phyloP scores from a whole-genome alignment of 306 rosid genomes.

The Mimosa pudica region DNA sequence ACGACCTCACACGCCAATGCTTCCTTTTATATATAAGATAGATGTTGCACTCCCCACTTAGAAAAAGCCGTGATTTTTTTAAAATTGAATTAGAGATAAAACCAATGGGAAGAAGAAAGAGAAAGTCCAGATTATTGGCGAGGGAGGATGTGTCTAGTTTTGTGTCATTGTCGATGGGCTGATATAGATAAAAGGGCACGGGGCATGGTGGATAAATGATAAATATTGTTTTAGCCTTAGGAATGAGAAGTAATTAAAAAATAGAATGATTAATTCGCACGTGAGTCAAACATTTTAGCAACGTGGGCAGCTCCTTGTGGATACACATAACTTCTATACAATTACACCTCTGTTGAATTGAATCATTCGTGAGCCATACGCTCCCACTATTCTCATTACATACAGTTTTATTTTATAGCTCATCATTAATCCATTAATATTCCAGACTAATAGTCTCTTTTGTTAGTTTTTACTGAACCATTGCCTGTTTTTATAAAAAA shows the following conservation, averaged over 20 bases:
- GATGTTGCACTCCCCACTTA: not conserved
- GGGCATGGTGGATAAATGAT: no score
- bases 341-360: not conserved
- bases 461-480: not conserved
- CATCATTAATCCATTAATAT: not conserved
- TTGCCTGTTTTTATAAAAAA: not conserved
- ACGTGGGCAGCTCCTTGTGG: not conserved
- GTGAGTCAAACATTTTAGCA: not conserved
- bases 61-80: not conserved
- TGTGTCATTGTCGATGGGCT: not conserved
- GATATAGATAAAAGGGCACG: not conserved
- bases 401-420: not conserved
- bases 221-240: not conserved
- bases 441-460: no score
- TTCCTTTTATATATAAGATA: constrained; percentile 27
- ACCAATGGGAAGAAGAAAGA: not conserved
- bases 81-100: not conserved
- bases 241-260: not conserved
- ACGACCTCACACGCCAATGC: not conserved
- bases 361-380: not conserved
- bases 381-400: not conserved
- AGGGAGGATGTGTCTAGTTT: constrained; percentile 41
- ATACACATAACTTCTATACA: not conserved
- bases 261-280: not conserved
- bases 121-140: constrained; percentile 32